Evolutionary conservation across 805 yeast species (phyloP), one percentile per base, ranked within the genome.

Genomic region (Candida sakaeoensis): DNA sequence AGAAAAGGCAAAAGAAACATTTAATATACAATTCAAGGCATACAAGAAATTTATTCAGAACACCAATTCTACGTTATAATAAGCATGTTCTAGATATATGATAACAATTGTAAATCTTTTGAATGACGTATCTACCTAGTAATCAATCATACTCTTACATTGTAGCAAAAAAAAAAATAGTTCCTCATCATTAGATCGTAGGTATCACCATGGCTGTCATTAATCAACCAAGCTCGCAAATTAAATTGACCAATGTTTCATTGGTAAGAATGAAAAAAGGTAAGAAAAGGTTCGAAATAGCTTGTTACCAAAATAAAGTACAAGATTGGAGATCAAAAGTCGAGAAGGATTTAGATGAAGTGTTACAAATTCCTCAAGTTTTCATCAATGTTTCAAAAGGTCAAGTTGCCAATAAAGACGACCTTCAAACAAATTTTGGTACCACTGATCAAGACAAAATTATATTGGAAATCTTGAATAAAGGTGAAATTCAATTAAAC

Each of bases 241-340:
- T 93, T 48, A 85, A 80, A 57, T 74, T 93, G 53, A 93, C 99
- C 37, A 93, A 93, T 60, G 98, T 93, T 23, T 89, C 98, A 21
- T 70, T 91, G 42, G 97, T 93, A 33, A 75, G 93, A 34, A 80
- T 93, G 79, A 85, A 84, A 53, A 89, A 87, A 58, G 96, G 90
- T 30, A 88, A 87, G 57, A 86, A 87, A 61, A 70, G 96, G 48
- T 93, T 89, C 52, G 99, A 93, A 61, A 76, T 93, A 33, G 98
- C 98, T 0, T 93, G 99, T 56, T 93, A 93, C 60, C 96, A 87
- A 55, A 93, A 93, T 54, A 93, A 93, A 57, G 96, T 93, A 4
- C 98, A 91, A 59, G 99, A 93, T 60, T 93, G 89, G 79, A 73
- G 97, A 51, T 75, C 77, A 45, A 85, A 84, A 43, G 80, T 86